Evolutionary conservation across 2,329 filamentous ascomycete genomes (phyloP).

Genomic region (Claviceps sp.): DNA sequence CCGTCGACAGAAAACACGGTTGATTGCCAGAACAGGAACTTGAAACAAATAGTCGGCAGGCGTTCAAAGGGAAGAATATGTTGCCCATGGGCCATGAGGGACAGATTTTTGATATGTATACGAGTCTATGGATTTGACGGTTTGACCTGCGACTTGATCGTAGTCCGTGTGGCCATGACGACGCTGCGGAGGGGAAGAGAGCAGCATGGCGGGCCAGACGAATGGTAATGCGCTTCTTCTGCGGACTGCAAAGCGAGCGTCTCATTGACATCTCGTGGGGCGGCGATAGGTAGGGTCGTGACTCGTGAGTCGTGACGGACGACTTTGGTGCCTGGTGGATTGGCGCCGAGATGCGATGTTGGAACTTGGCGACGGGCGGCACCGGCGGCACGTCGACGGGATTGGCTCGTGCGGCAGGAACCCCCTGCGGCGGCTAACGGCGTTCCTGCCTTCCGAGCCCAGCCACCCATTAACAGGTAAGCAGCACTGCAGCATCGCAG

Average conservation of each 20-base stretch:
- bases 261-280: not conserved
- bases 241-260: too few relatives aligned
- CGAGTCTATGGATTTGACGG: too few relatives aligned
- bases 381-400: not conserved
- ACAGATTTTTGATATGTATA: not conserved
- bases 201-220: too few relatives aligned
- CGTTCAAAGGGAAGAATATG: not conserved
- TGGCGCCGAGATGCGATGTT: not conserved
- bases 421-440: conserved; percentile 4
- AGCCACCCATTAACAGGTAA: not conserved
- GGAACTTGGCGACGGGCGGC: not conserved
- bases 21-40: too few relatives aligned
- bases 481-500: too few relatives aligned
- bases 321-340: not conserved
- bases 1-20: not conserved
- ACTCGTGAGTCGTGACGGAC: not conserved
- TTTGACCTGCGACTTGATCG: too few relatives aligned
- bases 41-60: not conserved
- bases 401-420: not conserved
- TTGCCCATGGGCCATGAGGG: not conserved
- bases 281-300: not conserved
- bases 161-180: too few relatives aligned
- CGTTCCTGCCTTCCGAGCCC: not conserved
- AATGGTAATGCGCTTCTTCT: too few relatives aligned
- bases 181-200: too few relatives aligned